phyloP scores from a whole-genome alignment of 352 stramenopile species.

The Plasmopara viticola region DNA sequence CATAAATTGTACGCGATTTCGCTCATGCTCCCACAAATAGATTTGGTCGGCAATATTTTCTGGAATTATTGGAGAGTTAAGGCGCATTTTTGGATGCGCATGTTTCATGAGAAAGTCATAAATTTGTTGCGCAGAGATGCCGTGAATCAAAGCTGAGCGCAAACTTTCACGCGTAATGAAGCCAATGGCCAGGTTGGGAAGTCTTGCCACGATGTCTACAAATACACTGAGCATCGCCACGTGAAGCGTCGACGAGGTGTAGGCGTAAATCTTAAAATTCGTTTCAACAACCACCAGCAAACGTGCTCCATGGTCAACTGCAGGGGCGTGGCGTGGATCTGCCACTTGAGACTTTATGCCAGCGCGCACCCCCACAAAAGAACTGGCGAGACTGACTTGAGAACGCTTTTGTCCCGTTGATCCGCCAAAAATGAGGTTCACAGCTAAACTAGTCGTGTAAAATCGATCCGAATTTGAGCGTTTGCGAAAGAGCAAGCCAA shows the following conservation, averaged over 20 bases:
- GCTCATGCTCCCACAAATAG: conserved; percentile 88
- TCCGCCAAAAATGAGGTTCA: conserved; percentile 87
- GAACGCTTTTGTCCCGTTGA: conserved; percentile 53
- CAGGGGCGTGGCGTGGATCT: conserved; percentile 29
- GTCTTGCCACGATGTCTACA: conserved; percentile 82
- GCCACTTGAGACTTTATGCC: conserved; percentile 36
- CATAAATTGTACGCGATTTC: conserved; percentile 81
- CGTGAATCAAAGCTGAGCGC: conserved; percentile 81
- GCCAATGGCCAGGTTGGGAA: conserved; percentile 88
- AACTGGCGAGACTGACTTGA: conserved; percentile 40
- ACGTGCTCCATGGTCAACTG: conserved; percentile 31
- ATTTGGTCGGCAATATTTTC: conserved; percentile 90
- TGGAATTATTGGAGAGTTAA: conserved; percentile 69
- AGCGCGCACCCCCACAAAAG: conserved; percentile 37
- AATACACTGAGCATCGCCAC: conserved; percentile 91
- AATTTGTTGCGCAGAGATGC: conserved; percentile 88
- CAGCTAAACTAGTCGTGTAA: conserved; percentile 85
- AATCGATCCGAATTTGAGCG: conserved; percentile 54
- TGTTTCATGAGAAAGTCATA: conserved; percentile 90
- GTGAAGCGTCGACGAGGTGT: conserved; percentile 86
- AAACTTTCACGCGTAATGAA: conserved; percentile 89
- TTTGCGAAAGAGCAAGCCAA: conserved; percentile 79
- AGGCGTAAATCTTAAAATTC: conserved; percentile 91
- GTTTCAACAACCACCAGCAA: conserved; percentile 84
- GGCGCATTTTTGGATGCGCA: conserved; percentile 75